Evolutionary conservation across 2,329 filamentous ascomycete species (phyloP).

Genomic region (Verticillium isaacii): DNA sequence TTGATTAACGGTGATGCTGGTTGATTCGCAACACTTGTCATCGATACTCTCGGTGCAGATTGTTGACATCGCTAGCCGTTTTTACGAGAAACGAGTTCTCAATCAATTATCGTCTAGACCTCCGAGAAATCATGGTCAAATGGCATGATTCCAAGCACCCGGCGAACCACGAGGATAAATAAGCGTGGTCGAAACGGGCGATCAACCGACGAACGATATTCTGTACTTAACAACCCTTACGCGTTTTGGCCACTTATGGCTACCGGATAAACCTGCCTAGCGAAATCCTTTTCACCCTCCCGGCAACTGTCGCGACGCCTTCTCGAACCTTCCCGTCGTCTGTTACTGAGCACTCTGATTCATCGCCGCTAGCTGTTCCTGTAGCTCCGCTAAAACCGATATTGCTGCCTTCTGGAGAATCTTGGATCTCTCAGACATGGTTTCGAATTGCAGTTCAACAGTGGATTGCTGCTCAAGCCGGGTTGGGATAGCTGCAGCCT

Average conservation of each 20-base stretch:
- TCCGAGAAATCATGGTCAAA: too few species aligned
- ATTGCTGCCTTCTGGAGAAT: neutral
- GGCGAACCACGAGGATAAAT: too few species aligned
- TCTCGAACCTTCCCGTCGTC: neutral
- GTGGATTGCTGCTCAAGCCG: neutral
- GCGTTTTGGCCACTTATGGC: neutral
- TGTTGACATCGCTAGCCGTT: too few species aligned
- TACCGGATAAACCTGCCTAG: neutral
- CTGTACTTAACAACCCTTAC: neutral
- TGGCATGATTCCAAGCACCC: too few species aligned
- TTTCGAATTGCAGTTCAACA: neutral
- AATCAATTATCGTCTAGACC: too few species aligned
- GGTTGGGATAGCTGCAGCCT: slow-evolving; percentile 3
- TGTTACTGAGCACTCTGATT: neutral
- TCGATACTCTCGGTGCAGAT: too few species aligned
- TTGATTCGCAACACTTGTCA: too few species aligned
- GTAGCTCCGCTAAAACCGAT: neutral
- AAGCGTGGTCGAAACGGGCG: too few species aligned
- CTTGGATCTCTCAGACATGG: too few species aligned
- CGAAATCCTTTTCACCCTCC: neutral
- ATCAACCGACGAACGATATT: neutral
- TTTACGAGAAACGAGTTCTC: too few species aligned
- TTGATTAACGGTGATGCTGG: too few species aligned
- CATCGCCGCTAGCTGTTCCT: neutral
- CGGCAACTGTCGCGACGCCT: neutral